Evolutionary conservation across 768 basidiomycete species (phyloP), one percentile per base, ranked within the genome.

Genomic region (Scleroderma bovista): DNA sequence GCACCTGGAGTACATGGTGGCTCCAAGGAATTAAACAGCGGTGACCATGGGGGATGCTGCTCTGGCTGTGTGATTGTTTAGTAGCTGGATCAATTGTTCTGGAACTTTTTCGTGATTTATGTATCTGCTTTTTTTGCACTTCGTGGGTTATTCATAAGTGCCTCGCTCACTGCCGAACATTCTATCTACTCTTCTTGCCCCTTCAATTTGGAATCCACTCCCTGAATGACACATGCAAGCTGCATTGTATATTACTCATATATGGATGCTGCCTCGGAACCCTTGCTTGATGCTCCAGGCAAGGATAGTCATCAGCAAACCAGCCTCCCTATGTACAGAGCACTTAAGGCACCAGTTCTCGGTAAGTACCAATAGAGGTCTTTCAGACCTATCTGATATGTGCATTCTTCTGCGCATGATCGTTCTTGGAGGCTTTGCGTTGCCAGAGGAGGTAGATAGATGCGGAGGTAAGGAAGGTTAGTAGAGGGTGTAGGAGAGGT

Each of bases 401-500:
- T 6, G 85, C 83, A 46, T 74, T 64, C 38, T 75, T 60, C 22
- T 76, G 76, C 15, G 78, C 71, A 38, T 75, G 75, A 50, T 85
- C 80, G 38, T 79, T 79, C 41, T 73, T 75, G 32, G 72, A 69
- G 1, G 59, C 57, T 44, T 72, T 76, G 51, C 80, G 74, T 47
- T 78, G 74, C 59, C 67, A 73, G 34, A 86, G 73, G 23, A 85
- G 69, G 65, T 88, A 84, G 50, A 85, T 80, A 23, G 84, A 79
- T 52, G 86, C 63, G 20, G 85, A 85, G 42, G 77, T 80, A 57
- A 86, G 71, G 9, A 82, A 83, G 41, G 82, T 68, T 29, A 78
- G 63, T 79, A 87, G 54, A 86, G 46, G 47, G 83, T 69, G 57
- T 87, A 84, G 29, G 81, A 83, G 50, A 84, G 60, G 67, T 86